phyloP scores from a whole-genome alignment of 495 filamentous ascomycete species.

The Xylaria scruposa region DNA sequence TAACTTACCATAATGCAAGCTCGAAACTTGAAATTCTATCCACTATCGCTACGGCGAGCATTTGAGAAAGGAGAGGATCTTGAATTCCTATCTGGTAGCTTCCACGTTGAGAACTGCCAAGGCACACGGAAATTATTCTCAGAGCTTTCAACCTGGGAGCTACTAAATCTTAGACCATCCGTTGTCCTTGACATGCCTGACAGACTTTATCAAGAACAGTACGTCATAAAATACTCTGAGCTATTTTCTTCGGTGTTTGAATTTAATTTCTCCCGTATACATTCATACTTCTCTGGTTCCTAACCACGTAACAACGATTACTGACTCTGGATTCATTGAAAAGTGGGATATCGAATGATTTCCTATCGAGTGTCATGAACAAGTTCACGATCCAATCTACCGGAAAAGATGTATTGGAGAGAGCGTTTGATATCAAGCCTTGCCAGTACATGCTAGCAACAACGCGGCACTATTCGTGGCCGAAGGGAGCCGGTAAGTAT shows the following conservation, averaged over 20 bases:
- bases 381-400: slow-evolving; percentile 51
- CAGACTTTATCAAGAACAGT: slow-evolving; percentile 45
- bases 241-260: not conserved
- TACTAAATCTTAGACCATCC: slow-evolving; percentile 54
- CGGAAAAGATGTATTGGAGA: slow-evolving; percentile 46
- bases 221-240: slow-evolving; percentile 35
- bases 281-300: too few relatives aligned
- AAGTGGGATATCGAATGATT: slow-evolving; percentile 32
- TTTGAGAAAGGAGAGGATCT: slow-evolving; percentile 44
- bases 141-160: slow-evolving; percentile 49
- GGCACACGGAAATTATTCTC: slow-evolving; percentile 44
- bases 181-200: slow-evolving; percentile 50
- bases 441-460: slow-evolving; percentile 44
- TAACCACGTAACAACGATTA: not conserved
- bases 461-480: slow-evolving; percentile 58
- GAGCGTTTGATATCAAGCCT: slow-evolving; percentile 41
- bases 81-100: slow-evolving; percentile 41
- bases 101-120: slow-evolving; percentile 46
- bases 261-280: not conserved
- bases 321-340: not conserved
- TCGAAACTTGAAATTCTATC: slow-evolving; percentile 58
- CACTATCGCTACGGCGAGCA: slow-evolving; percentile 47
- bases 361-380: slow-evolving; percentile 41
- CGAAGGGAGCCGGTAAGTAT: slow-evolving; percentile 50
- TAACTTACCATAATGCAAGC: slow-evolving; percentile 32